Base-by-base conservation (phyloP, 2,329 filamentous ascomycete species). In the Fusarium temperatum region DNA sequence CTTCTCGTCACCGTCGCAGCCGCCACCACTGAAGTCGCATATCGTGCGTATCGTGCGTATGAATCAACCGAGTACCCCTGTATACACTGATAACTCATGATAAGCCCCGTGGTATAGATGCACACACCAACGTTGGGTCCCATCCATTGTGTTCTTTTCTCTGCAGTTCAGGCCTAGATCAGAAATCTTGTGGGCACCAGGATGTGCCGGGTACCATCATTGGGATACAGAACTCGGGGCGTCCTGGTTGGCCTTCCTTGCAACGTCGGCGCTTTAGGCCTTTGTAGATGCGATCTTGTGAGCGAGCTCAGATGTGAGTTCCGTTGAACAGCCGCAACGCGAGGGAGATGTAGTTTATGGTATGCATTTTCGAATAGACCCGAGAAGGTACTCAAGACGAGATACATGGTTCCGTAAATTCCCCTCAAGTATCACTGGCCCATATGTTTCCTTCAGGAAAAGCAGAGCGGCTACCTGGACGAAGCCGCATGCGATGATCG, bases 401-500 rank as follows among this genome's bases (percentile, higher is more conserved):
- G 26, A 26, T 55, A 42, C 24, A 42, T 42, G 26, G 28, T 28
- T 7, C 53, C 36, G 17, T 55, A 55, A 20, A 55, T 48, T 58
- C 26, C 55, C 8, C 13, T 24, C 24, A 28, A 48, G 18, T 8
- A 58, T 14, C 20, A 47, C 55, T 22, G 42, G 55, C 17, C 26
- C 55, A 36, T 48, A 48, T 17, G 42, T 48, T n/a, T 58, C 55
- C 28, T 58, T 35, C 1, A 47, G 20, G 20, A 28, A 36, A 5
- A 47, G 26, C 6, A 47, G 2, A 24, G 28, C 36, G 2, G 42
- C 30, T 2, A 58, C 32, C 15, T 36, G 8, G 1, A 58, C 28
- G 9, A 38, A 22, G 15, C 35, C 42, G 20, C 36, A 32, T 8
- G 36, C 41, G 13, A 53, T 83, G 73, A 45, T 87, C 81, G 42